Evolutionary conservation across 768 basidiomycete species (phyloP), one percentile per base, ranked within the genome.

Genomic region (Lyophyllum decastes): DNA sequence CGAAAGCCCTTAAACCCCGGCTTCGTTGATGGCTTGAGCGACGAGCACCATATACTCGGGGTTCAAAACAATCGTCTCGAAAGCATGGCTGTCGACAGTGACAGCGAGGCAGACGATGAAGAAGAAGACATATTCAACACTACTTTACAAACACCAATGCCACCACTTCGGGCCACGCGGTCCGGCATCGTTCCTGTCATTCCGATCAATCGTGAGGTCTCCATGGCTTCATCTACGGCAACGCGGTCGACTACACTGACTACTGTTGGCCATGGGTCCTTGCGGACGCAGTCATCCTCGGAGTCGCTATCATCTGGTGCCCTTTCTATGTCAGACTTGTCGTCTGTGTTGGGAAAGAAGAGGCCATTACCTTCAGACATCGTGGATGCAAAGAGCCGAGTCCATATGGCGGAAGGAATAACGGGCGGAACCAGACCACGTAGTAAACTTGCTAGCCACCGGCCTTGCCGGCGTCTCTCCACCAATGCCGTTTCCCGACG

Each of bases 91-190:
- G 68, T 67, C 52, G 71, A 70, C 26, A 65, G 73, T n/a, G 69
- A 72, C 41, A 65, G 63, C 52, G 69, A 67, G 7, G 72, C 70
- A 10, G 71, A 65, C 27, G 68, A n/a, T n/a, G n/a, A 68, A 26
- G 67, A 84, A 25, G 87, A 89, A 57, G 85, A 87, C 59, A 81
- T 82, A 45, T 88, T 89, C 62, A 78, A 90, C 53, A 74, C 82
- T 30, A 90, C 89, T 0, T 74, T 90, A 58, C 82, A 79, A 55
- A 90, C 89, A 2, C 89, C 89, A 10, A 69, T 78, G 57, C 73
- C 70, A 33, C 51, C 60, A 27, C 22, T 56, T 33, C 43, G 51
- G 30, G 25, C 49, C 4, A 54, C 57, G 27, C 58, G 56, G 43
- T 58, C 59, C 25, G 55, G 59, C 25, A 52, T 59, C 24, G 40